phyloP scores from a whole-genome alignment of 108 stramenopile species.

The Bacterosira constricta region DNA sequence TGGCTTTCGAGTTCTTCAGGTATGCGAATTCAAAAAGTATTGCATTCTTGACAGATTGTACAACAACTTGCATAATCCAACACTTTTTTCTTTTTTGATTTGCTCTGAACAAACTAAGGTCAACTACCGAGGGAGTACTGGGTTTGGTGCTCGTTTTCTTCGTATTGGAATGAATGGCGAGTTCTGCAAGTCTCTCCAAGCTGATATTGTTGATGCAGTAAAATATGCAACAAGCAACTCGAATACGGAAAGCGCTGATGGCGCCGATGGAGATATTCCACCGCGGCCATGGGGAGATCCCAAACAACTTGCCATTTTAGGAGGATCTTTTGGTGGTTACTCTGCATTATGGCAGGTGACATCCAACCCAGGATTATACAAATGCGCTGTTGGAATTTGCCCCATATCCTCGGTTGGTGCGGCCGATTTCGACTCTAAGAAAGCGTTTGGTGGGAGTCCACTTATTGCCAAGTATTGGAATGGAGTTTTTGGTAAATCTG shows the following conservation, averaged over 20 bases:
- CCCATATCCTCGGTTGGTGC: conserved; percentile 21
- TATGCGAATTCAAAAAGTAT: neutral
- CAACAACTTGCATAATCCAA: neutral
- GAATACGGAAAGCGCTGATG: neutral
- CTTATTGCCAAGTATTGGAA: conserved; percentile 19
- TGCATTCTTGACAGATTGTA: neutral
- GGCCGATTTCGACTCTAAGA: conserved; percentile 6
- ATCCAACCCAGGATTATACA: conserved; percentile 11
- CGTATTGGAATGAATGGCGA: conserved; percentile 16
- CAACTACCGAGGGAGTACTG: conserved; percentile 29
- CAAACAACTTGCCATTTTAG: conserved; percentile 9
- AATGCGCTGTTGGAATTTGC: conserved; percentile 20
- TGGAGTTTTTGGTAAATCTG: conserved; percentile 5
- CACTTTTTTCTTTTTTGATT: neutral
- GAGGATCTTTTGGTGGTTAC: conserved; percentile 23
- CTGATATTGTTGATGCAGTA: conserved; percentile 13
- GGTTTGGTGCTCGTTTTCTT: conserved; percentile 25
- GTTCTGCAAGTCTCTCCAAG: conserved; percentile 16
- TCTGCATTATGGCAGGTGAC: conserved; percentile 24
- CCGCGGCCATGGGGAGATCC: neutral
- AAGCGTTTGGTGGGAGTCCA: conserved; percentile 20
- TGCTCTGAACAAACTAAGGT: conserved; percentile 4
- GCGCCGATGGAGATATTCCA: neutral
- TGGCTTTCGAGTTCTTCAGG: conserved; percentile 23
- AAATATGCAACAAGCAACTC: neutral